phyloP scores from a whole-genome alignment of 140 eudicot species.

The Anethum foeniculum region DNA sequence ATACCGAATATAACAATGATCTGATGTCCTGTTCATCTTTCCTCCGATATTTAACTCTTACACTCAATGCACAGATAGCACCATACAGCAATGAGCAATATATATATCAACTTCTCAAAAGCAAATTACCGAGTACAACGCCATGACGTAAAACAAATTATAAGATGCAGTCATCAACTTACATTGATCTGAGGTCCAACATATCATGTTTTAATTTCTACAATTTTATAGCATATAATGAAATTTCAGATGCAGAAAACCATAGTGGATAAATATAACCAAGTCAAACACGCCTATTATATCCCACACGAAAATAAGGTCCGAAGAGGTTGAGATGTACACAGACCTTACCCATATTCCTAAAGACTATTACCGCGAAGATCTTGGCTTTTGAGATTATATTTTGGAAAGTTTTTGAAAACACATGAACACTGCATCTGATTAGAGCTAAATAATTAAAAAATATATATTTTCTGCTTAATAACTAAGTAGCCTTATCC shows the following conservation, averaged over 20 bases:
- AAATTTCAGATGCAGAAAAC: neutral
- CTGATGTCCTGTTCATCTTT: neutral
- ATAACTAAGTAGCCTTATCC: neutral
- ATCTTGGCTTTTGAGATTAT: neutral
- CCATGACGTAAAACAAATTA: neutral
- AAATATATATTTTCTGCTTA: neutral
- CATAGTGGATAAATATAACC: neutral
- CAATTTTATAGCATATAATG: too few relatives aligned
- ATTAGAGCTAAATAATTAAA: neutral
- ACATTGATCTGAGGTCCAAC: neutral
- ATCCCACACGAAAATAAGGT: neutral
- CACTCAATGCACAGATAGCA: neutral
- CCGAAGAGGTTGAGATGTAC: neutral
- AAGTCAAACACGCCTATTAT: neutral
- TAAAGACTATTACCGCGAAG: neutral
- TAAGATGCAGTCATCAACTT: neutral
- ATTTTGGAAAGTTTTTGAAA: neutral
- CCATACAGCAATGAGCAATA: neutral
- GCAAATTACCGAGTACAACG: neutral
- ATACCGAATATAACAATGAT: neutral
- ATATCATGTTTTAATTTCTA: neutral
- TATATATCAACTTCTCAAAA: neutral
- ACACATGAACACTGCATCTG: neutral
- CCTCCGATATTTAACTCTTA: neutral
- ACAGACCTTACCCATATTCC: neutral